These are phyloP conservation scores for Tillandsia fasciculata DNA, from an alignment of 176 grass and related monocot genomes.

Conservation along the genomic window DNA sequence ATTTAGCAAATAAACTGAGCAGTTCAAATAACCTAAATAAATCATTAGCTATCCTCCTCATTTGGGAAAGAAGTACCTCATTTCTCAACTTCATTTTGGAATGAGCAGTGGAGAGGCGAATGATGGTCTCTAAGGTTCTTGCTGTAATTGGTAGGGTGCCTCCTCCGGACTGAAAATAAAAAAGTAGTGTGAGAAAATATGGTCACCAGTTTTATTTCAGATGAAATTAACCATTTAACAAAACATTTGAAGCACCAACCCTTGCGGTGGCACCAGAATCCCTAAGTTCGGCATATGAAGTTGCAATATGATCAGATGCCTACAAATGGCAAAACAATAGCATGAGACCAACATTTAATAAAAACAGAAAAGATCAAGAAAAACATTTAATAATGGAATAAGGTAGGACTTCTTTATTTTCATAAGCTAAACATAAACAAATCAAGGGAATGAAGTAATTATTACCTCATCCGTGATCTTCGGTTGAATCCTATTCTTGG, in stretches of 20 bases:
- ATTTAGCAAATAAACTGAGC: conserved; percentile 2
- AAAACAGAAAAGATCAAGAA: not conserved
- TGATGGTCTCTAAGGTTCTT: conserved; percentile 97
- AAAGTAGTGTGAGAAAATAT: conserved; percentile 14
- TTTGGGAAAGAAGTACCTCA: conserved; percentile 41
- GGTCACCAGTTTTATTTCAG: not conserved
- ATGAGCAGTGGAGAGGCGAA: conserved; percentile 90
- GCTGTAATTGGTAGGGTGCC: conserved; percentile 98
- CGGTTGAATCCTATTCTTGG: conserved; percentile 89
- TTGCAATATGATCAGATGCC: conserved; percentile 96
- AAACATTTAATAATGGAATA: not conserved
- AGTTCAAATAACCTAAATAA: not conserved
- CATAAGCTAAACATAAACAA: not conserved
- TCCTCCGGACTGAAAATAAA: conserved; percentile 57
- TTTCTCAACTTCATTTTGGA: conserved; percentile 95
- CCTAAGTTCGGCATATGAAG: conserved; percentile 94
- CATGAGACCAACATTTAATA: not conserved
- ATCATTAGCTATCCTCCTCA: not conserved
- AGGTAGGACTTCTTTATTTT: not conserved
- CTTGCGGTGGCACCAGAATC: conserved; percentile 71
- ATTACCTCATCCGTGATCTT: conserved; percentile 89
- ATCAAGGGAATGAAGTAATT: not conserved
- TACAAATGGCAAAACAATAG: conserved; percentile 24
- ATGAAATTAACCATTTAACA: not conserved
- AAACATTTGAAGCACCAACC: conserved; percentile 18